A percentile compares a stretch with the other conserved stretches of the same genome.
Evolutionary conservation across 345 rosid species (phyloP).

Genomic region (Gossypioides kirkii): DNA sequence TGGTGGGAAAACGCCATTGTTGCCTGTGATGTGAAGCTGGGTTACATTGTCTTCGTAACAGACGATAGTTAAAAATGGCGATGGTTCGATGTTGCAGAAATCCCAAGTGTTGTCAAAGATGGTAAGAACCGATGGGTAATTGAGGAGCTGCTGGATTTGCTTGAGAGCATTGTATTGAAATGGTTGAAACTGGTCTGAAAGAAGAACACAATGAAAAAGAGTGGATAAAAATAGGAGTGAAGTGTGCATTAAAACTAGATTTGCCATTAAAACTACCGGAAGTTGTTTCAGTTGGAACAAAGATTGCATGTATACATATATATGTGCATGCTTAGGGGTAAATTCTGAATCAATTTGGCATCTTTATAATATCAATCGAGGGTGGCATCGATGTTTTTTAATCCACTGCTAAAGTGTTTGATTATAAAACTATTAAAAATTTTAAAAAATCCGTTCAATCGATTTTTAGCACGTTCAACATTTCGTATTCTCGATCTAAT

Average conservation of each 20-base stretch:
- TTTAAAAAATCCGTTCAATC: too few species aligned
- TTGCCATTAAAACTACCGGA: slow-evolving; percentile 27
- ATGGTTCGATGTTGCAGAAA: slow-evolving; percentile 40
- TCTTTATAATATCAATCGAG: not conserved
- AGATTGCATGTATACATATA: not conserved
- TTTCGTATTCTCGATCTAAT: too few species aligned
- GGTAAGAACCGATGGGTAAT: slow-evolving; percentile 30
- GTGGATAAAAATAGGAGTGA: slow-evolving; percentile 22
- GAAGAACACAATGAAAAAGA: slow-evolving; percentile 13
- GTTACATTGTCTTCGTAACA: slow-evolving; percentile 56
- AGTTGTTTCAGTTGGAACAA: not conserved
- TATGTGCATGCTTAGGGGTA: too few species aligned
- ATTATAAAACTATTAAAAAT: too few species aligned
- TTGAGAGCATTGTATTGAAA: slow-evolving; percentile 34
- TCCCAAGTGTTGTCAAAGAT: slow-evolving; percentile 29
- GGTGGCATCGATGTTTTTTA: too few species aligned
- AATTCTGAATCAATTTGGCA: not conserved
- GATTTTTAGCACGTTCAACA: too few species aligned
- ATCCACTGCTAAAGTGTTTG: too few species aligned
- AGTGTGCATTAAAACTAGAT: slow-evolving; percentile 6
- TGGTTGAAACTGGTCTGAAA: slow-evolving; percentile 37
- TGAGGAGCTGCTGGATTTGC: slow-evolving; percentile 38
- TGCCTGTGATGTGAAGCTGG: slow-evolving; percentile 52
- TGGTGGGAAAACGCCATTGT: slow-evolving; percentile 17
- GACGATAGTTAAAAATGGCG: slow-evolving; percentile 35